Conservation (phyloP, 129 eudicot genomes). For the Lonicera japonica region DNA sequence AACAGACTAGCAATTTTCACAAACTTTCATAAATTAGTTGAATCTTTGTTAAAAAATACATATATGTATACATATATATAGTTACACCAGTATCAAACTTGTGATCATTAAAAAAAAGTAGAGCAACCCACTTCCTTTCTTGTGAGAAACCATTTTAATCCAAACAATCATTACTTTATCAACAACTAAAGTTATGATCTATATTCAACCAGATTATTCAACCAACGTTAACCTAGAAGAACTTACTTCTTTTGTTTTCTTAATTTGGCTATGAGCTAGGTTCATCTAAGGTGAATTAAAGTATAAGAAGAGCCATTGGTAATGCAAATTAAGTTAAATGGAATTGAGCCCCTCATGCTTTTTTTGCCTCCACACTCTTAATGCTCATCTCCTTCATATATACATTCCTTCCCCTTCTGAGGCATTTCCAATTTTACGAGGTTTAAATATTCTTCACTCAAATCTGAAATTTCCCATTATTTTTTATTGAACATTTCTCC, state of each 20-base stretch:
- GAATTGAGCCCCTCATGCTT: conserved; percentile 33
- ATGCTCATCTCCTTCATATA: conserved; percentile 21
- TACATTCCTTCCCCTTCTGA: conserved; percentile 13
- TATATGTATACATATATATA: background rate
- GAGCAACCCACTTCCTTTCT: conserved; percentile 23
- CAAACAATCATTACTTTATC: conserved; percentile 24
- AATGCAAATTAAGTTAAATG: conserved; percentile 52
- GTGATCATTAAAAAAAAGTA: conserved; percentile 33
- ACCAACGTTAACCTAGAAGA: conserved; percentile 51
- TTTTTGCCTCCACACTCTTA: conserved; percentile 45
- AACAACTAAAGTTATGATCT: conserved; percentile 15
- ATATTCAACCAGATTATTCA: conserved; percentile 53
- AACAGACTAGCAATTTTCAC: no score
- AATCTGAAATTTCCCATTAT: conserved; percentile 4
- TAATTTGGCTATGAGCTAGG: no score
- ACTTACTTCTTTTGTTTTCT: conserved; percentile 3
- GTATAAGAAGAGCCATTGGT: conserved; percentile 24
- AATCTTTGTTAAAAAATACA: background rate
- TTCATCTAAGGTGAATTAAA: conserved; percentile 5
- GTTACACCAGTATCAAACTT: conserved; percentile 24
- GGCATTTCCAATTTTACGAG: background rate
- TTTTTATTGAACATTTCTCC: background rate
- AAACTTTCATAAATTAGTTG: no score
- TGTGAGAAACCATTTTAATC: conserved; percentile 18
- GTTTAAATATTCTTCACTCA: conserved; percentile 3